Conservation (phyloP, 1,139 yeast species). For the Hansenula lynferdii region DNA sequence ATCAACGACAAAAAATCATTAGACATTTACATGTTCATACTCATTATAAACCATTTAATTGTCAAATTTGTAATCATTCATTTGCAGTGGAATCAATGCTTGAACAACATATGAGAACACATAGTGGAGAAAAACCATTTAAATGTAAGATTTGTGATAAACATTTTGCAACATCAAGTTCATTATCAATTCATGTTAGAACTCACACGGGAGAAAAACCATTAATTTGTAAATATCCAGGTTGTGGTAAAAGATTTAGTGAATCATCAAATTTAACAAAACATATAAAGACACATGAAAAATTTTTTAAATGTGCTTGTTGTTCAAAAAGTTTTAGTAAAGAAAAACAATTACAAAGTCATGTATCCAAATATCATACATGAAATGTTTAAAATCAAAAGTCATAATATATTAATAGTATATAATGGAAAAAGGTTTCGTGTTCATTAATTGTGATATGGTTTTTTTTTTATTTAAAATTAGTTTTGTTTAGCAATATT, state of each 20-base stretch:
- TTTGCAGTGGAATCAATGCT: conserved; percentile 58
- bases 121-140: conserved; percentile 87
- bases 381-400: neutral
- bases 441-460: too few relatives aligned
- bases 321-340: conserved; percentile 51
- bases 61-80: conserved; percentile 58
- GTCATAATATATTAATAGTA: neutral
- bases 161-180: conserved; percentile 53
- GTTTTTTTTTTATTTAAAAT: too few relatives aligned
- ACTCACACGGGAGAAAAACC: conserved; percentile 95
- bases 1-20: conserved; percentile 79
- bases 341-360: conserved; percentile 37
- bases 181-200: conserved; percentile 62
- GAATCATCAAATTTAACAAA: conserved; percentile 87
- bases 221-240: conserved; percentile 67
- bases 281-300: conserved; percentile 70
- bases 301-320: conserved; percentile 42
- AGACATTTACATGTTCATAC: conserved; percentile 91
- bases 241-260: conserved; percentile 81
- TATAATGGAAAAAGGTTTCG: too few relatives aligned
- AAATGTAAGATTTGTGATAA: conserved; percentile 64
- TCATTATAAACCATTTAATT: conserved; percentile 69
- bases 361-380: conserved; percentile 28
- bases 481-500: too few relatives aligned
- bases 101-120: conserved; percentile 69